Evolutionary conservation across 441 rosid genomes (phyloP).

Genomic region (Pelargonium exstipulatum): DNA sequence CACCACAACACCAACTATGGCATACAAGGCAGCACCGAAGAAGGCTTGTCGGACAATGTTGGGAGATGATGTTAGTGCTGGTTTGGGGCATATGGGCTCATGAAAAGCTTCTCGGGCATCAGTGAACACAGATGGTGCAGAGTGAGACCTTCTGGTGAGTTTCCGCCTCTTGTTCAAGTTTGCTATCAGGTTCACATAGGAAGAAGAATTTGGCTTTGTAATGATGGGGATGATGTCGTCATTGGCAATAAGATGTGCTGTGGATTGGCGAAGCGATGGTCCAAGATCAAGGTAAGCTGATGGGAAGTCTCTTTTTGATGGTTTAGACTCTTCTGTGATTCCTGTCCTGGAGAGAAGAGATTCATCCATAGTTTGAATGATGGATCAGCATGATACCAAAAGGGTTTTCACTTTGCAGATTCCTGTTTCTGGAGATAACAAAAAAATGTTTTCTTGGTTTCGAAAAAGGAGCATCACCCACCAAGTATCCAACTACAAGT

Average conservation of each 20-base stretch:
- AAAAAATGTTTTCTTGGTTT: background rate
- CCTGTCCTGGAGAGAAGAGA: constrained; percentile 2
- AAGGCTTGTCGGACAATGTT: constrained; percentile 50
- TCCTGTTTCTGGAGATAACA: background rate
- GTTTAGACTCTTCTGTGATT: background rate
- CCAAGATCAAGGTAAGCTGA: background rate
- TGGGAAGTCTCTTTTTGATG: background rate
- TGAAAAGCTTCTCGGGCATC: constrained; percentile 26
- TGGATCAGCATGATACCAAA: constrained; percentile 4
- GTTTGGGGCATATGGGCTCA: constrained; percentile 25
- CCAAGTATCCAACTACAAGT: constrained; percentile 1
- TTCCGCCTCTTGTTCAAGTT: constrained; percentile 35
- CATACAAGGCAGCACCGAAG: constrained; percentile 38
- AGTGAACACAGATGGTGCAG: constrained; percentile 55
- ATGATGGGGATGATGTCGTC: background rate
- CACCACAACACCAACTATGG: constrained; percentile 31
- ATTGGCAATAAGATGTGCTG: background rate
- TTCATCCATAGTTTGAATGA: background rate
- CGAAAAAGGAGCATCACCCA: background rate
- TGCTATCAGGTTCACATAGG: constrained; percentile 35
- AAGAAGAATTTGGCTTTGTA: background rate
- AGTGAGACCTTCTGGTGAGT: constrained; percentile 39
- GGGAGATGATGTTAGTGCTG: constrained; percentile 20
- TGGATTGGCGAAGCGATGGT: background rate
- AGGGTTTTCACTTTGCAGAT: background rate